Percentiles rank a stretch among this genome's conserved stretches.
phyloP scores from a whole-genome alignment of 352 stramenopile species.

The Phytopythium boreale region DNA sequence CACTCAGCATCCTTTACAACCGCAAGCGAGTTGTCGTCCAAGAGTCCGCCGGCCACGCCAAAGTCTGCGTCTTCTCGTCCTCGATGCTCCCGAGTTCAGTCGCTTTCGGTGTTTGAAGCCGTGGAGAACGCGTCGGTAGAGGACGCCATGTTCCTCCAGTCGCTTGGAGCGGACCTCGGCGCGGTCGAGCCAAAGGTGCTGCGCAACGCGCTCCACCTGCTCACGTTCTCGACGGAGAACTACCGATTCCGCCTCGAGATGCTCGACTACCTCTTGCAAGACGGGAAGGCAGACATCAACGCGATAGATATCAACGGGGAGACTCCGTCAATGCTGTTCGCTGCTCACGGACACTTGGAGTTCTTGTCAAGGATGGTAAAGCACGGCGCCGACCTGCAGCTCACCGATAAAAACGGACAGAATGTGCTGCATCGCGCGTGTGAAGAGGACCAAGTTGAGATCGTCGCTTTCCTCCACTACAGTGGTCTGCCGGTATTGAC shows the following conservation, averaged over 20 bases:
- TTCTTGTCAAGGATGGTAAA: conserved; percentile 36
- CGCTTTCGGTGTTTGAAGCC: conserved; percentile 49
- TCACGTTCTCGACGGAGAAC: conserved; percentile 54
- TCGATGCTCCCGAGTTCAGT: conserved; percentile 2
- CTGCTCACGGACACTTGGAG: conserved; percentile 39
- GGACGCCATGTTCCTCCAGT: conserved; percentile 48
- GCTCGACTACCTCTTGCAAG: conserved; percentile 47
- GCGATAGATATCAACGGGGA: conserved; percentile 37
- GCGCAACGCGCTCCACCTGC: conserved; percentile 50
- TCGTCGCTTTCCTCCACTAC: conserved; percentile 35
- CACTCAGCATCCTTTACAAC: conserved; percentile 15
- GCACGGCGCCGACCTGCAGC: conserved; percentile 21
- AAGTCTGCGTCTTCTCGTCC: background rate
- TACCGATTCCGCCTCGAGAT: conserved; percentile 40
- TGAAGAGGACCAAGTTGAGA: conserved; percentile 57
- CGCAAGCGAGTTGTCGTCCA: background rate
- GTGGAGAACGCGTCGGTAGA: conserved; percentile 54
- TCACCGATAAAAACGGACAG: conserved; percentile 23
- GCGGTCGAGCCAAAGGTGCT: conserved; percentile 35
- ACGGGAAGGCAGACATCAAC: conserved; percentile 35
- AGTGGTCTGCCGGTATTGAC: background rate
- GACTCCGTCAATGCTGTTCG: conserved; percentile 55
- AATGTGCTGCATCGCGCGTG: conserved; percentile 64
- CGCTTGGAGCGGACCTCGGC: conserved; percentile 35
- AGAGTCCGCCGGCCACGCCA: background rate